phyloP scores from a whole-genome alignment of 768 basidiomycete species.

The Exidia glandulosa region DNA sequence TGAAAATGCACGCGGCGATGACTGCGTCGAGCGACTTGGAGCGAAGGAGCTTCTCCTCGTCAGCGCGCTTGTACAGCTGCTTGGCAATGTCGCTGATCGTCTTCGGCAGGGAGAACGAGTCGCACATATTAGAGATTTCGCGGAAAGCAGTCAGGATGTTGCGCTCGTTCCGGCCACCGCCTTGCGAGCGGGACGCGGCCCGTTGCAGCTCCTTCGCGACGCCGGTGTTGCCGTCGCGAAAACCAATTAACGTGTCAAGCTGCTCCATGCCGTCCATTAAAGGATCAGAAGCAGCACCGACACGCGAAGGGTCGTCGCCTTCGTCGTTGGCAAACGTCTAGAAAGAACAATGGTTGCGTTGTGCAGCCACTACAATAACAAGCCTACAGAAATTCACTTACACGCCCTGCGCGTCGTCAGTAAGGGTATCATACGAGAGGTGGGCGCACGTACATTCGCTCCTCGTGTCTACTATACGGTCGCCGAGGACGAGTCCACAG shows the following conservation, averaged over 20 bases:
- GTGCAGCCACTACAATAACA: slow-evolving; percentile 9
- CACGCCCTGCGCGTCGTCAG: slow-evolving; percentile 11
- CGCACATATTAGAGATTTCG: slow-evolving; percentile 89
- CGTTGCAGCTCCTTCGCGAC: slow-evolving; percentile 87
- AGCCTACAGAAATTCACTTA: slow-evolving; percentile 12
- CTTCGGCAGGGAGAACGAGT: slow-evolving; percentile 87
- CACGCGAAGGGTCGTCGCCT: slow-evolving; percentile 99
- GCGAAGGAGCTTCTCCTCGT: slow-evolving; percentile 86
- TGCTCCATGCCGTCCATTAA: slow-evolving; percentile 91
- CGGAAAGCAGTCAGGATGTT: slow-evolving; percentile 83
- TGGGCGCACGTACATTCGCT: slow-evolving; percentile 78
- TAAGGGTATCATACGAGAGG: not conserved
- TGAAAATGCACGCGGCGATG: slow-evolving; percentile 96
- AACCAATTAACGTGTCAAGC: slow-evolving; percentile 89
- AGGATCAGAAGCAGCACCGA: slow-evolving; percentile 91
- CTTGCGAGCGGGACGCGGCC: slow-evolving; percentile 73
- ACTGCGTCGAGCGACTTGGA: slow-evolving; percentile 89
- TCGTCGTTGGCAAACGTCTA: slow-evolving; percentile 99
- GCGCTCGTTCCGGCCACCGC: slow-evolving; percentile 62
- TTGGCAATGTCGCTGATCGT: slow-evolving; percentile 93
- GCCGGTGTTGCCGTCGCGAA: slow-evolving; percentile 90
- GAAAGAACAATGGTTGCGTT: not conserved
- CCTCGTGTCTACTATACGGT: slow-evolving; percentile 92
- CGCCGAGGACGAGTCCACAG: slow-evolving; percentile 91
- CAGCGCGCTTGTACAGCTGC: slow-evolving; percentile 92